Evolutionary conservation across 139 green algal genomes (phyloP), one percentile per base, ranked within the genome.

Genomic region (Chlamydomonas sp.): DNA sequence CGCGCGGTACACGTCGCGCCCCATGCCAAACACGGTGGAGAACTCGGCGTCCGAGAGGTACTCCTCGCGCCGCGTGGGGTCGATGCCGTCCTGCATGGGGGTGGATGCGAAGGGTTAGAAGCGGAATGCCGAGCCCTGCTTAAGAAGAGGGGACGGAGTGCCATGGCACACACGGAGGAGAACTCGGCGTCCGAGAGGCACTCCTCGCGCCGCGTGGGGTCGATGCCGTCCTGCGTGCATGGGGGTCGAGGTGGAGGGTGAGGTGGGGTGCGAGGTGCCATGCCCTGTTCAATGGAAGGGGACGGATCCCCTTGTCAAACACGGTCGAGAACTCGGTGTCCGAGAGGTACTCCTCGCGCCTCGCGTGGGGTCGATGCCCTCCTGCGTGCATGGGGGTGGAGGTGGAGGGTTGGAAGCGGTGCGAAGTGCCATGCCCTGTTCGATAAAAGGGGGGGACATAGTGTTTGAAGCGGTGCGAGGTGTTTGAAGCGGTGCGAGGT

Each of bases 311-410:
- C 57, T 38, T 63, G 36, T 29, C 43, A 61, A 71, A 71, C 24
- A 71, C 65, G 6, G 3, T 61, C 6, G 29, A 8, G n/a, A 88
- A 88, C 31, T 85, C 82, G 13, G 35, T 39, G 2, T 76, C 73
- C 28, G 3, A 58, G 13, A 88, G 72, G 66, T 88, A 88, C 38
- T 88, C 78, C 74, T 88, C 82, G 65, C 80, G 80, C 58, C 76
- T 67, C 1, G 78, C 83, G 3, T 74, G 76, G 58, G 16, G 54
- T 28, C 20, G 20, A 63, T 63, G 54, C 54, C 16, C 8, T 33
- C 54, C 20, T 54, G 43, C 43, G 43, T 20, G n/a, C n/a, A n/a
- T n/a, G n/a, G n/a, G n/a, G n/a, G n/a, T n/a, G n/a, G n/a, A n/a
- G n/a, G n/a, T n/a, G n/a, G n/a, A n/a, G n/a, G n/a, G n/a, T n/a